Evolutionary conservation across 805 yeast species (phyloP).

Genomic region (Yarrowia phangngaensis): DNA sequence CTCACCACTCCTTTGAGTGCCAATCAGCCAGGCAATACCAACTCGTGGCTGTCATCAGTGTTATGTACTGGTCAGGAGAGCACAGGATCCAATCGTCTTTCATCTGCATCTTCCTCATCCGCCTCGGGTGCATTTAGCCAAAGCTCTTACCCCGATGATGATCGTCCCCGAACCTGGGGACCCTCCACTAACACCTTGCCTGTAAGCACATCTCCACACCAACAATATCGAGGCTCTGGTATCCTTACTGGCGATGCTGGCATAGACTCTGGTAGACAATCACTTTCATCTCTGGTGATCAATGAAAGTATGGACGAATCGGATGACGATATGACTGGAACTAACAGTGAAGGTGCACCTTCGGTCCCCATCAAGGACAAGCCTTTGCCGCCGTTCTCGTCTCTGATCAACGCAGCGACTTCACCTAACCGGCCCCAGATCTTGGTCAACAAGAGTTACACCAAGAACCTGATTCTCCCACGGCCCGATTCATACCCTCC

Average conservation of each 20-base stretch:
- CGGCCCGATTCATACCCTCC: conserved; percentile 36
- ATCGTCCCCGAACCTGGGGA: conserved; percentile 37
- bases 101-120: conserved; percentile 16
- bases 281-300: conserved; percentile 32
- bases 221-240: conserved; percentile 29
- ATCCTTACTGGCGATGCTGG: conserved; percentile 31
- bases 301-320: conserved; percentile 25
- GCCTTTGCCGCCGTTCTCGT: conserved; percentile 11
- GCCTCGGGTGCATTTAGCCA: conserved; percentile 17
- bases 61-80: conserved; percentile 27
- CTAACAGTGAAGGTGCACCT: background rate
- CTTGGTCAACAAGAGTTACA: conserved; percentile 34
- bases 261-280: conserved; percentile 30
- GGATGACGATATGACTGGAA: conserved; percentile 15
- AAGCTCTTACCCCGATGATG: conserved; percentile 31
- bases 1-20: conserved; percentile 24
- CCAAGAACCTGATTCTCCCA: conserved; percentile 35
- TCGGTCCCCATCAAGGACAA: conserved; percentile 21
- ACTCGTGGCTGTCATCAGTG: conserved; percentile 35
- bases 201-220: conserved; percentile 5
- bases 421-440: conserved; percentile 32
- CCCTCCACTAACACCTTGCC: conserved; percentile 31
- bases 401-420: conserved; percentile 5
- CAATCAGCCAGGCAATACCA: conserved; percentile 29
- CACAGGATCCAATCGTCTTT: conserved; percentile 10